Evolutionary conservation across 257 asterid genomes (phyloP).

Genomic region (Scutellaria minor): DNA sequence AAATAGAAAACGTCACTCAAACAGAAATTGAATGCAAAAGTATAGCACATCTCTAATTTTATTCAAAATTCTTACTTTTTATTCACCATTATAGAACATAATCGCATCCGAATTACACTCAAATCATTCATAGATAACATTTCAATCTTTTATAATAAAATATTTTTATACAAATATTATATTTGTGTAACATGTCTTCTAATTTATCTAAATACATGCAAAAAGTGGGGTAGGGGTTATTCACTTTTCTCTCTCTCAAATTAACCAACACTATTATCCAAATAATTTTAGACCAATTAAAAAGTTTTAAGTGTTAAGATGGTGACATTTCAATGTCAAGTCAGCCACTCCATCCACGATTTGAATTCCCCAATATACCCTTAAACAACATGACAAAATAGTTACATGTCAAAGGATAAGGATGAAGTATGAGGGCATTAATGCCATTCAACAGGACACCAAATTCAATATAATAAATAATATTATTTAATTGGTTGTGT

Average conservation of each 20-base stretch:
- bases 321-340: conserved; percentile 20
- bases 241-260: neutral
- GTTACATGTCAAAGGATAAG: conserved; percentile 45
- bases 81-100: too few relatives aligned
- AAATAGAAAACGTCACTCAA: too few relatives aligned
- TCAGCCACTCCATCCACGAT: conserved; percentile 26
- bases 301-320: neutral
- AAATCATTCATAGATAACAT: too few relatives aligned
- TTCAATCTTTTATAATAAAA: too few relatives aligned
- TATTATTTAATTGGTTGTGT: neutral
- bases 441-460: conserved; percentile 19
- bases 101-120: too few relatives aligned
- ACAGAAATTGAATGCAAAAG: too few relatives aligned
- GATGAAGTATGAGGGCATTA: conserved; percentile 32
- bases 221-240: too few relatives aligned
- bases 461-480: neutral
- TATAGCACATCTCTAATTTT: too few relatives aligned
- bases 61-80: too few relatives aligned
- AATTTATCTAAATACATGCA: too few relatives aligned
- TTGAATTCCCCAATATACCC: conserved; percentile 33
- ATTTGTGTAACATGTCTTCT: too few relatives aligned
- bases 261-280: neutral
- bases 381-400: conserved; percentile 20
- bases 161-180: too few relatives aligned
- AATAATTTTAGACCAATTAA: conserved; percentile 3